Evolutionary conservation across 768 basidiomycete species (phyloP).

Genomic region (Mycena albidolilacea): DNA sequence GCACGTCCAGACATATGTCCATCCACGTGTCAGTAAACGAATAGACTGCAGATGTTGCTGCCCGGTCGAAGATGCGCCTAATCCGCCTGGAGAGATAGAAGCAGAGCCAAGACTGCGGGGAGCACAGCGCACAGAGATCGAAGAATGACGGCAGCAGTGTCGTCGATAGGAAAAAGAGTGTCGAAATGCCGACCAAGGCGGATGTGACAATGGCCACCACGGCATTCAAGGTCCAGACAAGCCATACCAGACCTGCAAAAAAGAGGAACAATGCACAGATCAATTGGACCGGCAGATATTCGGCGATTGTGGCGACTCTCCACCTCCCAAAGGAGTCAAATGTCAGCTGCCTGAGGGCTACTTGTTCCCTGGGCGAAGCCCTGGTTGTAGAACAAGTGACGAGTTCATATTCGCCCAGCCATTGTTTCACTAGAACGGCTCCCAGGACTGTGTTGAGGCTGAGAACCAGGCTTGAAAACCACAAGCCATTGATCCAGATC

Average conservation of each 20-base stretch:
- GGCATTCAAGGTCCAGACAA: background rate
- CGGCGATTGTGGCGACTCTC: slow-evolving; percentile 3
- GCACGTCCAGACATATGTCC: background rate
- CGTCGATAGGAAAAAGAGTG: background rate
- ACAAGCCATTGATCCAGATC: slow-evolving; percentile 6
- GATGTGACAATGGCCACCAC: slow-evolving; percentile 10
- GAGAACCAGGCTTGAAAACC: slow-evolving; percentile 14
- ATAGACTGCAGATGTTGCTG: background rate
- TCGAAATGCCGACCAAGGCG: slow-evolving; percentile 7
- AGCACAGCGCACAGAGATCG: slow-evolving; percentile 12
- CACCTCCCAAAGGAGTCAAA: slow-evolving; percentile 4
- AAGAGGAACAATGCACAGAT: slow-evolving; percentile 10
- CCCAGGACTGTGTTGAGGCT: background rate
- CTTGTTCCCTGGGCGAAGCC: background rate
- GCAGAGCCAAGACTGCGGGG: slow-evolving; percentile 12
- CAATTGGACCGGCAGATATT: slow-evolving; percentile 7
- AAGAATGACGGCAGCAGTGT: slow-evolving; percentile 4
- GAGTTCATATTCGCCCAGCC: slow-evolving; percentile 6
- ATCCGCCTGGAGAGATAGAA: background rate
- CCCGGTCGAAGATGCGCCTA: too few species aligned
- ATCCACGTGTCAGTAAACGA: slow-evolving; percentile 13
- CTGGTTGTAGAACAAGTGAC: background rate
- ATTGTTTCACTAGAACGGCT: slow-evolving; percentile 8
- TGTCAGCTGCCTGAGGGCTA: background rate
- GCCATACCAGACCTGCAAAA: slow-evolving; percentile 1